These are phyloP conservation scores for Ceratobasidium sp. DNA, from an alignment of 1,284 basidiomycete species.

Conservation along the genomic window DNA sequence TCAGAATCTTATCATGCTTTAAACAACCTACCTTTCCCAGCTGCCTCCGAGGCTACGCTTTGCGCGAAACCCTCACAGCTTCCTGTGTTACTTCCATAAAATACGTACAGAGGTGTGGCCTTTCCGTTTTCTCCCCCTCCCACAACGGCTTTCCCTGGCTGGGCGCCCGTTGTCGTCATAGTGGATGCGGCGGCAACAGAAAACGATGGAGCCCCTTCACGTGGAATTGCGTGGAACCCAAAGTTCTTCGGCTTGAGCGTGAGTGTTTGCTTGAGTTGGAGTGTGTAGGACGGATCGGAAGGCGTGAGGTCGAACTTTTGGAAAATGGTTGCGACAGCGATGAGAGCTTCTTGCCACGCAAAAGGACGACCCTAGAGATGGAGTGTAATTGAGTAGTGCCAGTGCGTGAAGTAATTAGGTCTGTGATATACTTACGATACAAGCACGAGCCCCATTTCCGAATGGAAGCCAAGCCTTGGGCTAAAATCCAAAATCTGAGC, in stretches of 20 bases:
- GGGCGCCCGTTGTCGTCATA: background rate
- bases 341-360: constrained; percentile 54
- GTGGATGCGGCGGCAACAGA: constrained; percentile 21
- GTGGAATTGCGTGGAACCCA: constrained; percentile 52
- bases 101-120: constrained; percentile 33
- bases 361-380: constrained; percentile 52
- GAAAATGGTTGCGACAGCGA: constrained; percentile 54
- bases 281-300: constrained; percentile 52
- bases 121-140: background rate
- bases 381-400: background rate
- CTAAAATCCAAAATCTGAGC: too few relatives aligned
- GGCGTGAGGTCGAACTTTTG: constrained; percentile 54
- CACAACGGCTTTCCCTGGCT: constrained; percentile 22
- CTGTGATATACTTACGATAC: constrained; percentile 49
- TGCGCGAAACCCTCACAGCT: constrained; percentile 48
- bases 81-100: constrained; percentile 49
- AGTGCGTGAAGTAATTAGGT: background rate
- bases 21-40: constrained; percentile 23
- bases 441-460: constrained; percentile 54
- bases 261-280: constrained; percentile 54
- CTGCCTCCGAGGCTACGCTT: constrained; percentile 38
- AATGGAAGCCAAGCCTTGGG: constrained; percentile 48
- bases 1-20: too few relatives aligned
- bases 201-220: constrained; percentile 48
- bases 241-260: constrained; percentile 56